Evolutionary conservation across 2,329 filamentous ascomycete species (phyloP).

Genomic region (Taxawa tesnikishii): DNA sequence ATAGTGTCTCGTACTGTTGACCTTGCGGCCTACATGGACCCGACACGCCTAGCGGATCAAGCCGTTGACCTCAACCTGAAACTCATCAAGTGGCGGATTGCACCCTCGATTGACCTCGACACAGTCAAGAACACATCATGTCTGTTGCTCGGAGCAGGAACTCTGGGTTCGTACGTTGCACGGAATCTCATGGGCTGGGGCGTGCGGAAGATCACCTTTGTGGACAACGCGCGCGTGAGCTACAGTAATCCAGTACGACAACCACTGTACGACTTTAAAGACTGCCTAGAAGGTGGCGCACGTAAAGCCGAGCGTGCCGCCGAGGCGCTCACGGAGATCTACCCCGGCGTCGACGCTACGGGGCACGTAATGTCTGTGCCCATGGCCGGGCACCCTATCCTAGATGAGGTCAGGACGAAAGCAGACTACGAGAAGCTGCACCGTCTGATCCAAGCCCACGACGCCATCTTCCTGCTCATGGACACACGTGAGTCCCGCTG

Average conservation of each 20-base stretch:
- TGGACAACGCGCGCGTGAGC: constrained; percentile 86
- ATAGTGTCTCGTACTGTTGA: constrained; percentile 67
- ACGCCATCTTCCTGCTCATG: constrained; percentile 93
- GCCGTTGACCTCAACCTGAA: constrained; percentile 94
- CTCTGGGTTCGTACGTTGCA: constrained; percentile 85
- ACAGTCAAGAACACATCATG: constrained; percentile 83
- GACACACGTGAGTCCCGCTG: constrained; percentile 88
- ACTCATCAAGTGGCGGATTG: constrained; percentile 97
- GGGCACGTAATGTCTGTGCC: constrained; percentile 79
- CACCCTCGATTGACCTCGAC: constrained; percentile 76
- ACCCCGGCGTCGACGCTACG: constrained; percentile 72
- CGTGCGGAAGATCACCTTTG: constrained; percentile 85
- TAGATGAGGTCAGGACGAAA: constrained; percentile 56
- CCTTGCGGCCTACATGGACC: constrained; percentile 88
- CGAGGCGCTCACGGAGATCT: constrained; percentile 70
- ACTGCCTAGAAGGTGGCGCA: constrained; percentile 75
- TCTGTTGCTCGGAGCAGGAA: constrained; percentile 81
- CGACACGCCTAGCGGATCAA: constrained; percentile 73
- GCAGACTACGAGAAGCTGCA: constrained; percentile 65
- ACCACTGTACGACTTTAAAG: constrained; percentile 79
- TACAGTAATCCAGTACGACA: constrained; percentile 96
- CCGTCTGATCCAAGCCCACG: constrained; percentile 67
- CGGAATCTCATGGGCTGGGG: constrained; percentile 92
- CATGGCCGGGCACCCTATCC: constrained; percentile 87
- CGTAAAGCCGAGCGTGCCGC: constrained; percentile 75